Percentiles rank a stretch among this genome's conserved stretches.
These are phyloP conservation scores for Colletotrichum lentis DNA, from an alignment of 2,329 filamentous ascomycete species.

Conservation along the genomic window DNA sequence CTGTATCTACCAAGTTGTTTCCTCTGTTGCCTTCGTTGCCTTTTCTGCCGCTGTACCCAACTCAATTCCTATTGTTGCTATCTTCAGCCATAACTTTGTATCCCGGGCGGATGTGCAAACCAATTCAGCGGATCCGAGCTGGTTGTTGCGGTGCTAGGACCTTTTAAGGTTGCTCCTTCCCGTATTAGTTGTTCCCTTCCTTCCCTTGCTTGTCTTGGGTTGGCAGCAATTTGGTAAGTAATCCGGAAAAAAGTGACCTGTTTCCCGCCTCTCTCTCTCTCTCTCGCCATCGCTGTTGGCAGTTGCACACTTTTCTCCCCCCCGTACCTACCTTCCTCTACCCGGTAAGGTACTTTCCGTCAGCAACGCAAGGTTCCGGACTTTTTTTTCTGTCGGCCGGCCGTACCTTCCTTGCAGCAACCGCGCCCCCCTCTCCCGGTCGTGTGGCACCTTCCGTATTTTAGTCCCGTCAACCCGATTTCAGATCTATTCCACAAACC, in stretches of 20 bases:
- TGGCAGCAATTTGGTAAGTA: conserved; percentile 30
- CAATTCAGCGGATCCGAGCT: too few relatives aligned
- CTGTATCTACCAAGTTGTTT: too few relatives aligned
- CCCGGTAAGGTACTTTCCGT: conserved; percentile 14
- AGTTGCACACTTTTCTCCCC: conserved; percentile 9
- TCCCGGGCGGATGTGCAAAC: too few relatives aligned
- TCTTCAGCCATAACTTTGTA: too few relatives aligned
- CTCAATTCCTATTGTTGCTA: not conserved
- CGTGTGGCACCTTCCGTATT: conserved; percentile 36
- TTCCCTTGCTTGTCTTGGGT: not conserved
- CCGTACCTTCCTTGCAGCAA: conserved; percentile 3
- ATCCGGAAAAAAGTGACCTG: conserved; percentile 24
- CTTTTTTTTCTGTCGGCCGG: conserved; percentile 24
- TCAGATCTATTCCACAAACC: conserved; percentile 31
- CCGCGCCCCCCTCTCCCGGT: conserved; percentile 29
- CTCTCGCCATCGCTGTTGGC: conserved; percentile 8
- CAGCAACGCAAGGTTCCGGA: conserved; percentile 36
- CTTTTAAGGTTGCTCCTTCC: conserved; percentile 1
- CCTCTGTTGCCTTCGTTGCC: too few relatives aligned
- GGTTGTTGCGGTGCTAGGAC: not conserved
- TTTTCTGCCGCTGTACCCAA: not conserved
- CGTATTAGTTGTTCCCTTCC: conserved; percentile 3
- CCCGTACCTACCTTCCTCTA: too few relatives aligned
- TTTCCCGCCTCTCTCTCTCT: conserved; percentile 3
- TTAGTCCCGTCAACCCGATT: conserved; percentile 36